Conservation (phyloP, 345 rosid species). For the Bruguiera sexangula region DNA sequence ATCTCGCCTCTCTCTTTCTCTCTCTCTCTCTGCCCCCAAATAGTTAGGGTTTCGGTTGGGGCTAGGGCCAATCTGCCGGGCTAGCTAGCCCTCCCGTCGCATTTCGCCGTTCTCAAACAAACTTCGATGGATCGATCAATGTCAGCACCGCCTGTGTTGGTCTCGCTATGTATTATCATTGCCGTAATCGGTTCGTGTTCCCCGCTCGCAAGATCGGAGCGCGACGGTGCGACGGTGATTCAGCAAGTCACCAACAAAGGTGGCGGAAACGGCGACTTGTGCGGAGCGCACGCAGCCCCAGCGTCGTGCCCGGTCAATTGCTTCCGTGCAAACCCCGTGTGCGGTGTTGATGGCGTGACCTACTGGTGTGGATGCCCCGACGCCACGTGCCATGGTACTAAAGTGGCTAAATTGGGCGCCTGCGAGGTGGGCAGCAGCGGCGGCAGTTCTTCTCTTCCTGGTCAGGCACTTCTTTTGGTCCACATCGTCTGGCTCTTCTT, state of each 20-base stretch:
- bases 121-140: neutral
- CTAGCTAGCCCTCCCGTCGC: neutral
- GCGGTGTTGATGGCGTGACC: slow-evolving; percentile 79
- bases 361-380: slow-evolving; percentile 98
- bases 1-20: neutral
- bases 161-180: neutral
- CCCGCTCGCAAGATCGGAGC: slow-evolving; percentile 29
- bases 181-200: neutral
- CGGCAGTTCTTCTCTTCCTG: slow-evolving; percentile 68
- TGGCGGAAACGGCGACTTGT: slow-evolving; percentile 29
- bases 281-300: slow-evolving; percentile 37
- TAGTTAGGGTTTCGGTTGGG: neutral
- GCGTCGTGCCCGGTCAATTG: slow-evolving; percentile 74
- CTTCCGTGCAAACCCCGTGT: slow-evolving; percentile 82
- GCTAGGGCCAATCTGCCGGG: neutral
- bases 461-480: slow-evolving; percentile 83
- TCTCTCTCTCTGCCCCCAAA: neutral
- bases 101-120: neutral
- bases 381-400: slow-evolving; percentile 63
- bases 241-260: slow-evolving; percentile 32
- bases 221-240: slow-evolving; percentile 16
- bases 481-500: slow-evolving; percentile 90
- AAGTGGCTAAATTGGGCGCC: slow-evolving; percentile 62
- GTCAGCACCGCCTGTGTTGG: neutral
- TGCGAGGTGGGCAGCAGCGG: slow-evolving; percentile 74